phyloP scores from a whole-genome alignment of 1,284 basidiomycete species.

The Calocybe gambosa region DNA sequence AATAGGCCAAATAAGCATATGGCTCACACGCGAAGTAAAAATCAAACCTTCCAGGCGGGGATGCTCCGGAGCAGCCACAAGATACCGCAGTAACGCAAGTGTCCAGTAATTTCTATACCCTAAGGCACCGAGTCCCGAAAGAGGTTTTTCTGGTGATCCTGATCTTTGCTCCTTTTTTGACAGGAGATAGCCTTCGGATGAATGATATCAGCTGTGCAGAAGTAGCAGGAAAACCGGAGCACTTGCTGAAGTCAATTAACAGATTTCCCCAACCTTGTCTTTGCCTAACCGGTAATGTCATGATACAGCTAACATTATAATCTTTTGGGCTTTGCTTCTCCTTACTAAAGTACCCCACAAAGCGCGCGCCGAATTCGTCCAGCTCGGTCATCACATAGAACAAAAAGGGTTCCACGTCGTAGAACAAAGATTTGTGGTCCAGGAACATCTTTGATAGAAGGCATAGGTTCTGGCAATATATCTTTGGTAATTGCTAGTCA shows the following conservation, averaged over 20 bases:
- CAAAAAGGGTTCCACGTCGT: conserved; percentile 98
- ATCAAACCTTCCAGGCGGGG: conserved; percentile 71
- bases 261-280: conserved; percentile 93
- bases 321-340: conserved; percentile 96
- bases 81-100: conserved; percentile 80
- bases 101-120: conserved; percentile 98
- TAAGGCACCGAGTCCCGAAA: conserved; percentile 84
- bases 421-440: conserved; percentile 99
- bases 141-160: conserved; percentile 90
- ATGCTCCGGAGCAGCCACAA: conserved; percentile 54
- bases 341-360: conserved; percentile 99
- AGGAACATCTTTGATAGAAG: conserved; percentile 99
- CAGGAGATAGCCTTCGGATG: conserved; percentile 77
- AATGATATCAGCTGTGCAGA: neutral
- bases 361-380: conserved; percentile 86
- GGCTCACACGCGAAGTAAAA: conserved; percentile 2
- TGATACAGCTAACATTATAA: conserved; percentile 98
- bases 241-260: conserved; percentile 93
- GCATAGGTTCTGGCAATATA: conserved; percentile 99
- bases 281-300: conserved; percentile 96
- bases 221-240: conserved; percentile 5
- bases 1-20: conserved; percentile 7
- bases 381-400: conserved; percentile 97
- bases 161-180: conserved; percentile 90
- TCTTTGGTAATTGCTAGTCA: conserved; percentile 38